phyloP scores from a whole-genome alignment of 1,284 basidiomycete genomes.

The Sphaerobolus stellatus region DNA sequence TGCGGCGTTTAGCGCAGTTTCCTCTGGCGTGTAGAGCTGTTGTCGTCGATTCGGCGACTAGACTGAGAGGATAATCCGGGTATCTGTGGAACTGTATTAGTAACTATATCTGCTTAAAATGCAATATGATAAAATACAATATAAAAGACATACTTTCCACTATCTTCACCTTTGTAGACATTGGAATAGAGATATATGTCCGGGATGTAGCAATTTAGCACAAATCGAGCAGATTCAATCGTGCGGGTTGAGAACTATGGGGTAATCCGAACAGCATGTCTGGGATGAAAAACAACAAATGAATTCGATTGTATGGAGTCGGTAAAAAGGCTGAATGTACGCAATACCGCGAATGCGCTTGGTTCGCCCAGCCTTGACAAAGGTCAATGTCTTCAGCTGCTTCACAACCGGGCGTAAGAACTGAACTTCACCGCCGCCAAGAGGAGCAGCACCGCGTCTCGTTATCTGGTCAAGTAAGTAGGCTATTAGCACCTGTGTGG shows the following conservation, averaged over 20 bases:
- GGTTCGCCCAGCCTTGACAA: slow-evolving; percentile 87
- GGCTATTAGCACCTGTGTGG: slow-evolving; percentile 1
- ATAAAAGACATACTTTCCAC: slow-evolving; percentile 80
- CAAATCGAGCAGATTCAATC: slow-evolving; percentile 89
- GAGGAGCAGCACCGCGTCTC: slow-evolving; percentile 88
- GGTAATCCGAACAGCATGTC: slow-evolving; percentile 91
- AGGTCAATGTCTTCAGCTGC: slow-evolving; percentile 88
- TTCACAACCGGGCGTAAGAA: slow-evolving; percentile 91
- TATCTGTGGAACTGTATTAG: slow-evolving; percentile 53
- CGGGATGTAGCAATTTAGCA: slow-evolving; percentile 95
- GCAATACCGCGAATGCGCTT: slow-evolving; percentile 95
- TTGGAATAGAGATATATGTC: slow-evolving; percentile 99
- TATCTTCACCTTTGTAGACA: slow-evolving; percentile 96
- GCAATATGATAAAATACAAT: neutral
- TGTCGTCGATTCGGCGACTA: slow-evolving; percentile 92
- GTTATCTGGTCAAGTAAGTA: slow-evolving; percentile 71
- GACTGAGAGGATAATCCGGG: slow-evolving; percentile 90
- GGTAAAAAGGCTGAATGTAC: slow-evolving; percentile 63
- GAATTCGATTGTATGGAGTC: neutral
- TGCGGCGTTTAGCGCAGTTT: slow-evolving; percentile 82
- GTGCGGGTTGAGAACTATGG: slow-evolving; percentile 98
- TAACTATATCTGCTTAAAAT: neutral
- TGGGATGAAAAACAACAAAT: too few species aligned
- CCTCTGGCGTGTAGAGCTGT: slow-evolving; percentile 93
- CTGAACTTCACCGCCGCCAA: slow-evolving; percentile 90